Percentiles rank a stretch among this genome's conserved stretches.
These are phyloP conservation scores for Phyllosticta paracitricarpa DNA, from an alignment of 2,329 filamentous ascomycete species.

Conservation along the genomic window DNA sequence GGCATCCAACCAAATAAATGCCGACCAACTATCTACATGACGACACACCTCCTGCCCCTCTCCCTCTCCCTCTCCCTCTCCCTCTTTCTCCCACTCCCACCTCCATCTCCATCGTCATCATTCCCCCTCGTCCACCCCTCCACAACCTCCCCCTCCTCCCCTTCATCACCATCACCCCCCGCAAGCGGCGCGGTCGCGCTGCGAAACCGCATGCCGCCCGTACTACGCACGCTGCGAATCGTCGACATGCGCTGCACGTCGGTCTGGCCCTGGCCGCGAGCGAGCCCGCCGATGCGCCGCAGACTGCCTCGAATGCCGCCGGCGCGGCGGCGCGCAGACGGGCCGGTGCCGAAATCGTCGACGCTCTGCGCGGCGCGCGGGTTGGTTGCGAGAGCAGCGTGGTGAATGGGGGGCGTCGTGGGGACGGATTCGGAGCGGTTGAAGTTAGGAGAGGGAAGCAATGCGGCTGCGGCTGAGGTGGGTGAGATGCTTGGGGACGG, in stretches of 20 bases:
- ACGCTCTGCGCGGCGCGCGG: constrained; percentile 4
- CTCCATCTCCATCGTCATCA: not conserved
- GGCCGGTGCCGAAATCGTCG: not conserved
- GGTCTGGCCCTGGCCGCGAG: not conserved
- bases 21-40: not conserved
- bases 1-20: not conserved
- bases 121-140: too few species aligned
- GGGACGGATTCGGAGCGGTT: constrained; percentile 3
- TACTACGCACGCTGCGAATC: constrained; percentile 1
- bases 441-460: not conserved
- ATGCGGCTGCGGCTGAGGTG: too few species aligned
- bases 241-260: not conserved
- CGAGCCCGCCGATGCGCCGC: not conserved
- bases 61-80: not conserved
- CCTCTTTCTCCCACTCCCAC: not conserved
- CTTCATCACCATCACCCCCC: not conserved
- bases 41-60: not conserved
- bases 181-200: not conserved
- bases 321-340: not conserved
- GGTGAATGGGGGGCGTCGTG: not conserved
- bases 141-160: too few species aligned
- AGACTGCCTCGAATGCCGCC: not conserved
- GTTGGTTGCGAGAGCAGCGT: not conserved
- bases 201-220: not conserved
- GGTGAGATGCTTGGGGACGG: not conserved